Conservation (phyloP, 2,329 filamentous ascomycete genomes). For the Karstenula rhodostoma region DNA sequence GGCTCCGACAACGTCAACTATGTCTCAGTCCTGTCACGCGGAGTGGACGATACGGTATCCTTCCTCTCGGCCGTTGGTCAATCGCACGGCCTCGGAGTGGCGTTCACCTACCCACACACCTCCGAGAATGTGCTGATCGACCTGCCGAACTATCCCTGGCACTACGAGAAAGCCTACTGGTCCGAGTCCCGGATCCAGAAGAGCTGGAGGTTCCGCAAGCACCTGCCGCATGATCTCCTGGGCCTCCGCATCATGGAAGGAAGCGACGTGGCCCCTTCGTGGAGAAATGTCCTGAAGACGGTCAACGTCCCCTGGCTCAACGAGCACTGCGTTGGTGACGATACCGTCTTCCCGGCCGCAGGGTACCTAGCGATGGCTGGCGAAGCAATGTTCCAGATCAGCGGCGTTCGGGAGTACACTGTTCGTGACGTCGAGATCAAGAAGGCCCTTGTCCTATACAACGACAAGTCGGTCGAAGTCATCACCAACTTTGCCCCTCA, state of each 20-base stretch:
- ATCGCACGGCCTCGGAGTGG: background rate
- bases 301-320: background rate
- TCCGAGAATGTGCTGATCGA: background rate
- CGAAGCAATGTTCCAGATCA: slow-evolving; percentile 11
- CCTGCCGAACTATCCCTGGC: slow-evolving; percentile 13
- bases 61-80: background rate
- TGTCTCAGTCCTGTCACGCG: background rate
- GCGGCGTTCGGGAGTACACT: background rate
- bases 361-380: background rate
- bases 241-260: background rate
- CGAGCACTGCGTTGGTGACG: background rate
- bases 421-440: slow-evolving; percentile 10
- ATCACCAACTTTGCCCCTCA: slow-evolving; percentile 14
- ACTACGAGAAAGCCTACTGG: slow-evolving; percentile 4
- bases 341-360: background rate
- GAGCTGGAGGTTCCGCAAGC: background rate
- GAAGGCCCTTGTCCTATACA: slow-evolving; percentile 16
- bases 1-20: background rate
- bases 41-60: background rate
- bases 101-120: background rate
- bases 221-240: slow-evolving; percentile 4
- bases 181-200: background rate
- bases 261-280: background rate
- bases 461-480: slow-evolving; percentile 9
- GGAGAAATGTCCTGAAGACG: background rate